phyloP scores from a whole-genome alignment of 2,329 filamentous ascomycete species.

The Thielaviopsis musarum region DNA sequence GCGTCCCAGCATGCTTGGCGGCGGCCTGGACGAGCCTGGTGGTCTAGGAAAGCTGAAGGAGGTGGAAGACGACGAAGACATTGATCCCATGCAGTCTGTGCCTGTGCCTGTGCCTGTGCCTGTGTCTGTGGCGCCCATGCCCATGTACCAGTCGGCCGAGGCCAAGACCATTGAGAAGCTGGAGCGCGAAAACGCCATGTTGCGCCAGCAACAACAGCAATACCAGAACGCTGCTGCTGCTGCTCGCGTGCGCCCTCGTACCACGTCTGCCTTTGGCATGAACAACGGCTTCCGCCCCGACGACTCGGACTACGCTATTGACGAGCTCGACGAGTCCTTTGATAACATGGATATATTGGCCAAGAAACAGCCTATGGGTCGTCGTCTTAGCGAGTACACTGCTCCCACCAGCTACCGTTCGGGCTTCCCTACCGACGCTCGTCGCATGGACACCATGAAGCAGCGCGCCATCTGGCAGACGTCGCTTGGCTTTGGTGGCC shows the following conservation, averaged over 20 bases:
- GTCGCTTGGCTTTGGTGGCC: conserved; percentile 45
- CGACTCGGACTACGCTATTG: conserved; percentile 55
- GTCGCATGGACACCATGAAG: conserved; percentile 48
- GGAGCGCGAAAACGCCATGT: conserved; percentile 43
- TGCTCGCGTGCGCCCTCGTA: conserved; percentile 7
- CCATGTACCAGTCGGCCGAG: conserved; percentile 32
- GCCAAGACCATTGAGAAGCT: conserved; percentile 47
- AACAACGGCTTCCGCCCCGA: conserved; percentile 29
- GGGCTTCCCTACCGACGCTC: conserved; percentile 37
- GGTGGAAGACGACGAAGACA: conserved; percentile 50
- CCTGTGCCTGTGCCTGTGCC: conserved; percentile 23
- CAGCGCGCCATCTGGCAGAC: conserved; percentile 52
- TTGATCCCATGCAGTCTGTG: conserved; percentile 29
- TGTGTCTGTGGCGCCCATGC: conserved; percentile 25
- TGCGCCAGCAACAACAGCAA: conserved; percentile 37
- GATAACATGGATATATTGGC: conserved; percentile 31
- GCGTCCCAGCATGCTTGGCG: conserved; percentile 58
- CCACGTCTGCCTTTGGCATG: conserved; percentile 33
- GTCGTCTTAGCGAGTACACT: conserved; percentile 42
- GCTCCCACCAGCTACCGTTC: conserved; percentile 26
- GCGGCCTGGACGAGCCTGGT: conserved; percentile 47
- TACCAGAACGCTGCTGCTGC: conserved; percentile 28
- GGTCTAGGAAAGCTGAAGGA: conserved; percentile 53
- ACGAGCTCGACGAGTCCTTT: conserved; percentile 48
- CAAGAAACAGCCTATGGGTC: conserved; percentile 27